phyloP scores from a whole-genome alignment of 73 alveolate species.

The Loxodes magnus region DNA sequence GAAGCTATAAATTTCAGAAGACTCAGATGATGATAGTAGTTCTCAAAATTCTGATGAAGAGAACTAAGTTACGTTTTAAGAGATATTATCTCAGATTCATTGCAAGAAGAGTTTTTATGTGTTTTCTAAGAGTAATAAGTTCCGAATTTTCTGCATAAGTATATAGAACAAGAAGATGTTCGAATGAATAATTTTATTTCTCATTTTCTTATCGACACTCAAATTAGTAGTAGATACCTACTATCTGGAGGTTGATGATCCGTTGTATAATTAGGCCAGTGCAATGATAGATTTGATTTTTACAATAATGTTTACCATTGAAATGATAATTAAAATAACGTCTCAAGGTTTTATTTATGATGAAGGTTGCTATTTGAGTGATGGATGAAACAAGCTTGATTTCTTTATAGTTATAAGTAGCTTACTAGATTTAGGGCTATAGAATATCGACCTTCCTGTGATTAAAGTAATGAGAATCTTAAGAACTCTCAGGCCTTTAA shows the following conservation, averaged over 20 bases:
- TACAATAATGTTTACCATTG: slow-evolving; percentile 22
- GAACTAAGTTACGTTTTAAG: too few species aligned
- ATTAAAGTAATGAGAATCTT: slow-evolving; percentile 73
- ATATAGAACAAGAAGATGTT: too few species aligned
- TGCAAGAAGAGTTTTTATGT: too few species aligned
- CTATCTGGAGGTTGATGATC: neutral
- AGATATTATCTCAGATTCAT: too few species aligned
- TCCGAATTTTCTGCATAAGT: too few species aligned
- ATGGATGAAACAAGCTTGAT: slow-evolving; percentile 48
- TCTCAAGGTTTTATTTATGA: slow-evolving; percentile 17
- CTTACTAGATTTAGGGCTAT: slow-evolving; percentile 55
- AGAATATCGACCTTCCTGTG: slow-evolving; percentile 46
- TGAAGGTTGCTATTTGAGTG: slow-evolving; percentile 4
- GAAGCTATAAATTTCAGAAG: too few species aligned
- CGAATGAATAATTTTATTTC: slow-evolving; percentile 57
- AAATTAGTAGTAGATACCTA: slow-evolving; percentile 7
- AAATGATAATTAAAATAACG: slow-evolving; percentile 11
- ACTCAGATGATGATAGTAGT: too few species aligned
- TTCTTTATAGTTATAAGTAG: slow-evolving; percentile 72
- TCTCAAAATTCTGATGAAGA: too few species aligned
- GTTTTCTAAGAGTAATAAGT: too few species aligned
- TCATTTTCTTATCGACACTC: slow-evolving; percentile 49
- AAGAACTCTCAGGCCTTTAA: slow-evolving; percentile 83
- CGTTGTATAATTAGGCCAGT: neutral
- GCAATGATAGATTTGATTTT: slow-evolving; percentile 53